Evolutionary conservation across 2,329 filamentous ascomycete species (phyloP).

Genomic region (Nigrograna mackinnonii): DNA sequence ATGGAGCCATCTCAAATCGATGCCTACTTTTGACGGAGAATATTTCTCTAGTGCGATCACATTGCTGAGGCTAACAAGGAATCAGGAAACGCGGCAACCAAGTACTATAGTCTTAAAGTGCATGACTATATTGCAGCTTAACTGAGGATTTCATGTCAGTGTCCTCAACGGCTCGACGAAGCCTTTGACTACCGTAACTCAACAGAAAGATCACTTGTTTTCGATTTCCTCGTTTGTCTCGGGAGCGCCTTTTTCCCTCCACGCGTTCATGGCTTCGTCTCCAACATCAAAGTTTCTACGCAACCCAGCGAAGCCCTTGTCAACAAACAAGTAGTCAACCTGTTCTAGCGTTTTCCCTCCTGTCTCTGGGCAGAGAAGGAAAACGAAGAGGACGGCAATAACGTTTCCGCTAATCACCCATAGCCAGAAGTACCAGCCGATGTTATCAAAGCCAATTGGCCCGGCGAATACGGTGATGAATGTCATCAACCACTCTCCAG

Average conservation of each 20-base stretch:
- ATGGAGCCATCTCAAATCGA: too few relatives aligned
- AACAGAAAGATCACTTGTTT: too few relatives aligned
- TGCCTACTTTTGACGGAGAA: too few relatives aligned
- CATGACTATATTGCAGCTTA: too few relatives aligned
- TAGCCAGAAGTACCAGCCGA: slow-evolving; percentile 15
- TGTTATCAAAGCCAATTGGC: slow-evolving; percentile 9
- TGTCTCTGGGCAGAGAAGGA: slow-evolving; percentile 12
- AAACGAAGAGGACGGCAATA: slow-evolving; percentile 10
- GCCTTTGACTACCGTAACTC: too few relatives aligned
- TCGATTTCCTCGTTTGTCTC: too few relatives aligned
- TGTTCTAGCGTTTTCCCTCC: slow-evolving; percentile 10
- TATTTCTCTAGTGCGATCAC: too few relatives aligned
- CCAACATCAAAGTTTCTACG: slow-evolving; percentile 6
- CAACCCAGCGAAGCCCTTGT: slow-evolving; percentile 10
- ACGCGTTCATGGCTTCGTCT: neutral
- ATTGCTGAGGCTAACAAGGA: too few relatives aligned
- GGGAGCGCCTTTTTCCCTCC: neutral
- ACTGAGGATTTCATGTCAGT: too few relatives aligned
- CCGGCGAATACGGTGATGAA: slow-evolving; percentile 16
- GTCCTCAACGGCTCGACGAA: too few relatives aligned
- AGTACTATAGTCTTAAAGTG: too few relatives aligned
- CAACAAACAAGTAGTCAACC: slow-evolving; percentile 9
- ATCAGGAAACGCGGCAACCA: too few relatives aligned
- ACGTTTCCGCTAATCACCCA: slow-evolving; percentile 11
- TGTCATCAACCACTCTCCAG: slow-evolving; percentile 15